Evolutionary conservation across 2,329 filamentous ascomycete species (phyloP), one percentile per base, ranked within the genome.

Genomic region (Achaetomium macrosporum): DNA sequence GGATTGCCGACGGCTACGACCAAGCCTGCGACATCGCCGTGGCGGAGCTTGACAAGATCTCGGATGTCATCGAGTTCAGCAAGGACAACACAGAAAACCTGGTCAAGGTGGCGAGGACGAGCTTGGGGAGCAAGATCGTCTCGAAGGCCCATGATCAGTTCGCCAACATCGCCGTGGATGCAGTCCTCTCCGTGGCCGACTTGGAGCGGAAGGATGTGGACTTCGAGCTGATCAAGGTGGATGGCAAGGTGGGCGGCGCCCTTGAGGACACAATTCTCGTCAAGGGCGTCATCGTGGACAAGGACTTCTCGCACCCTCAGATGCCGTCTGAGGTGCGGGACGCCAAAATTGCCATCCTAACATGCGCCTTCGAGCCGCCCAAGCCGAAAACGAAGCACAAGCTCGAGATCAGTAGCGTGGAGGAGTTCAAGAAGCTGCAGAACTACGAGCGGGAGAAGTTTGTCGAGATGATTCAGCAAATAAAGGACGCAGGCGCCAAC

Each of bases 371-470:
- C 68, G 93, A 99, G 76, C 93, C 93, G 31, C 93, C 93, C 47
- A 99, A 99, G 81, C 93, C 93, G 62, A 99, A 99, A 83, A 99
- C 93, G 44, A 99, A 99, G 82, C 93, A 99, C 75, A 95, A 96
- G 78, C 82, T 99, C 57, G 93, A 99, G 67, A 99, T 99, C 68
- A 93, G 90, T 52, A 88, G 85, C 40, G 92, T 99, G 8, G 92
- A 97, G 63, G 93, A 99, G 75, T 99, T 96, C 79, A 96, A 95
- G 79, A 93, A 95, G 74, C 76, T 99, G 60, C 93, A 99, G 69
- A 88, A 80, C 63, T 99, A 99, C 75, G 93, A 99, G 74, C 85
- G 85, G 64, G 87, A 89, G 68, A 99, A 97, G 75, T 99, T 99
- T 68, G 82, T 89, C 54, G 92, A 97, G 76, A 99, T 99, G 93